Base-by-base conservation (phyloP, 2,329 filamentous ascomycete species). In the Colletotrichum sp. region DNA sequence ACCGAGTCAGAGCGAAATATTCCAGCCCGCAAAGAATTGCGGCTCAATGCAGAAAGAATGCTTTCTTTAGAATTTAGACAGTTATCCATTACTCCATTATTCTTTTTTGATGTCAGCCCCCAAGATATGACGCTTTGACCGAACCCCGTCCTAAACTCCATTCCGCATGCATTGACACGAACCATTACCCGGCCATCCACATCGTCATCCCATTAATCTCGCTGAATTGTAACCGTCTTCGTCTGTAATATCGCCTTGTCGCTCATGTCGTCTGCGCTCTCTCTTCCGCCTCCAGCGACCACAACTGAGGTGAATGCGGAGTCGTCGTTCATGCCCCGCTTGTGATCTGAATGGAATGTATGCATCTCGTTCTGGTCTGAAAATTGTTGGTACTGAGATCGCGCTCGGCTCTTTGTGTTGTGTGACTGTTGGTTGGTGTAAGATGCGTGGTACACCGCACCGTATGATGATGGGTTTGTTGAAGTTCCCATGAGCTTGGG, bases 161-260 rank as follows among this genome's bases (percentile, higher is more conserved):
- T 39, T 48, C 44, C 36, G 22, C 44, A 19, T 48, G 22, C 36
- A 39, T 39, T 66, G 27, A 48, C 22, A 16, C 64, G 19, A 27
- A 28, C 36, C 64, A 66, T 66, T 52, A 52, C 25, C 25, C 44
- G 44, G 44, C 32, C 63, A 68, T 52, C 44, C 44, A 52, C 44
- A 52, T 52, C 44, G n/a, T 52, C 44, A 52, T 34, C 59, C 16
- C 19, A 32, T 39, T 63, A 71, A 8, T 76, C 73, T 27, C 36
- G 74, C 19, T 72, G 75, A 6, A 80, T 74, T 1, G 77, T 79
- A 27, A 81, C 76, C 8, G 78, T 80, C 71, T 77, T 80, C 0
- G 78, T 80, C 52, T 80, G 79, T n/a, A 80, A 32, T 65, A 82
- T 81, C 5, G 80, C 78, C 67, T 78, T 81, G n/a, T 80, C 80